Base-by-base conservation (phyloP, 2,329 filamentous ascomycete species). In the Thelonectria rubi region DNA sequence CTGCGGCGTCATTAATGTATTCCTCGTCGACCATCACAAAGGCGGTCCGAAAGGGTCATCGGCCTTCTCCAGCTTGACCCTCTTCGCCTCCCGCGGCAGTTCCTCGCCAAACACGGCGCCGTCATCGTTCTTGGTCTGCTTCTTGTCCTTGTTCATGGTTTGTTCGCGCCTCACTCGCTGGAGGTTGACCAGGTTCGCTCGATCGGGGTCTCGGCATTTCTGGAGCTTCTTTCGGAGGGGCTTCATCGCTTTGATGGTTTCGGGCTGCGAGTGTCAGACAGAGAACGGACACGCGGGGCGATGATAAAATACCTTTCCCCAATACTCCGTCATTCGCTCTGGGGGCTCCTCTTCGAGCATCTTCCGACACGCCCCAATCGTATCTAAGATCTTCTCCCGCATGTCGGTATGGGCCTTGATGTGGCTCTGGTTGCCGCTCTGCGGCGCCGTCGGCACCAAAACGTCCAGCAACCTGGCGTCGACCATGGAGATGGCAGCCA, bases 401-500 rank as follows among this genome's bases (percentile, higher is more conserved):
- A 75, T 65, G 15, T 73, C 65, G 14, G 71, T 72, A 15, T 70
- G 63, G 2, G 58, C 62, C 1, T 62, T 57, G 9, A 62, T 63
- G 17, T 74, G 69, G 14, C 64, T 67, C 18, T 69, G 66, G 34
- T 75, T 67, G 1, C 71, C 69, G 43, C 75, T 76, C 9, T 60
- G 59, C 3, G 56, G 80, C 2, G 78, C 77, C 7, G 77, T 73
- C 1, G 79, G 76, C 12, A 86, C 71, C 46, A 87, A 65, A 3
- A 77, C 75, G 62, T 86, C 82, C 3, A 83, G 73, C 32, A 95
- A 78, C 0, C 84, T 86, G 42, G 82, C 78, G 73, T 98, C 94
- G 0, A 89, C 91, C 53, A 96, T 84, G 14, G 90, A 82, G 26
- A 97, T 79, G 0, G 94, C 88, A 0, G 92, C 90, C 62, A 98